Evolutionary conservation across 2,329 filamentous ascomycete species (phyloP), one percentile per base, ranked within the genome.

Genomic region (Fusarium sp.): DNA sequence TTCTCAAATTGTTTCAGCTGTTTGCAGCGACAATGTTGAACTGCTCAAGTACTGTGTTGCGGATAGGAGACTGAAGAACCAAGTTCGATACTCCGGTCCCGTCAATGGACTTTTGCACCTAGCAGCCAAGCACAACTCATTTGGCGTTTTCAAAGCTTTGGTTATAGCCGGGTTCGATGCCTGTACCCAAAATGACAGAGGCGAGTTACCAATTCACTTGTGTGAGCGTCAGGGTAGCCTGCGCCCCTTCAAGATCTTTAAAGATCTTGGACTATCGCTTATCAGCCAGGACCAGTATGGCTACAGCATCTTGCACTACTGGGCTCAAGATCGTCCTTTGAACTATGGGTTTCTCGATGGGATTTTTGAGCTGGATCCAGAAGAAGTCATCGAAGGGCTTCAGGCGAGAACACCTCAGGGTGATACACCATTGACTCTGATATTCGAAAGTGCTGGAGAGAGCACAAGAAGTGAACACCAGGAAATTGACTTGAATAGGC

Each of bases 21-120:
- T 69, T 5, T 38, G 20, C 7, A 28, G 22, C 18, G 15, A 63
- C 1, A 26, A 41, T 15, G n/a, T 7, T 3, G 11, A 26, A 0
- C 2, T 15, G 4, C 20, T 62, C 13, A 24, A 42, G 1, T 14
- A 24, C 14, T 70, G 38, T 11, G 10, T 66, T 3, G 2, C 3
- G 5, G 55, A 68, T 14, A 51, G 2, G 0, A 14, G 61, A 16
- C 3, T 68, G 10, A 22, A 3, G 3, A 30, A 44, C 6, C 26
- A 41, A n/a, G 18, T 33, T 14, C n/a, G 36, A 7, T 14, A 36
- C 4, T 35, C 33, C 0, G 35, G 47, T 0, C 15, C 5, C 0
- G 36, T 30, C 0, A 3, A 48, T 16, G 41, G 9, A 0, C 28
- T 65, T 5, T n/a, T 68, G 0, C 65, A 68, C 14, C 7, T 65